phyloP scores from a whole-genome alignment of 441 rosid genomes.

The Melastoma candidum region DNA sequence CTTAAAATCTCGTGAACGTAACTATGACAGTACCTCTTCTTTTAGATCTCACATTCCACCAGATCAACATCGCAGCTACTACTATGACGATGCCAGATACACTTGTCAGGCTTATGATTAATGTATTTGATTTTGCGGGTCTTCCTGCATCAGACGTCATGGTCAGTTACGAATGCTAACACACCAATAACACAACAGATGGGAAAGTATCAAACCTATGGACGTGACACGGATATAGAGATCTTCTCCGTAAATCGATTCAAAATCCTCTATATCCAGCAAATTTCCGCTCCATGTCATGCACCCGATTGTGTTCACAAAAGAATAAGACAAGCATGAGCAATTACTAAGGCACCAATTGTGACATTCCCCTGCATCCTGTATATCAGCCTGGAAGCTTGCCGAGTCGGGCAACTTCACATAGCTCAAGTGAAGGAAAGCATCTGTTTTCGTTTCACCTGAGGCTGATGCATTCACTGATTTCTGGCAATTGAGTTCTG shows the following conservation, averaged over 20 bases:
- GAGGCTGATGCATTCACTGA: not conserved
- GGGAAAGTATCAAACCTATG: not conserved
- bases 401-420: slow-evolving; percentile 4
- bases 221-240: slow-evolving; percentile 5
- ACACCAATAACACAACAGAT: not conserved
- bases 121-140: not conserved
- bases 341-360: slow-evolving; percentile 8
- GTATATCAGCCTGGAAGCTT: not conserved
- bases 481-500: slow-evolving; percentile 4
- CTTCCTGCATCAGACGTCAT: not conserved
- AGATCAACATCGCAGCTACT: not conserved
- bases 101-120: not conserved
- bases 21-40: not conserved
- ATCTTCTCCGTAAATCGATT: not conserved
- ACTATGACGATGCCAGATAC: not conserved
- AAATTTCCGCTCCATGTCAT: slow-evolving; percentile 1
- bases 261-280: slow-evolving; percentile 4
- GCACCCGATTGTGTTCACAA: not conserved
- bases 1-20: too few relatives aligned
- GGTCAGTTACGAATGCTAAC: not conserved
- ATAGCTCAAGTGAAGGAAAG: not conserved
- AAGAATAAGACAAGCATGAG: slow-evolving; percentile 5
- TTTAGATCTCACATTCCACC: slow-evolving; percentile 1
- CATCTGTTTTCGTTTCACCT: not conserved
- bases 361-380: not conserved